These are phyloP conservation scores for Backusella psychrophila DNA, from an alignment of 192 early-diverging fungal genomes.

Conservation along the genomic window DNA sequence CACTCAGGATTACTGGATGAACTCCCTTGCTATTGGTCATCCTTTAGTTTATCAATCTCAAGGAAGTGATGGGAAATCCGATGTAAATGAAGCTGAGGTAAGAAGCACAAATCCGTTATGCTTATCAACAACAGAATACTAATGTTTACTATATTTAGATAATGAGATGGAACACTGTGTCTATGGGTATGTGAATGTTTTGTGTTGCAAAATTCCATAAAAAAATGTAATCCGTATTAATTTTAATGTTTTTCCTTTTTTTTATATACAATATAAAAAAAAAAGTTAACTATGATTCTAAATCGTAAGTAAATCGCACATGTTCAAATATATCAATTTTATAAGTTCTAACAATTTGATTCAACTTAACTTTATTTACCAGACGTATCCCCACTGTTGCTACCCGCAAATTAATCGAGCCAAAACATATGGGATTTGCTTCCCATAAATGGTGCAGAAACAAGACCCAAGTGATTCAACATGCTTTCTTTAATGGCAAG, in stretches of 20 bases:
- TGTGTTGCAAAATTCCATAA: constrained; percentile 2
- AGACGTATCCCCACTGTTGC: constrained; percentile 23
- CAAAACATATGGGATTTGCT: constrained; percentile 23
- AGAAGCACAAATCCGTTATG: background rate
- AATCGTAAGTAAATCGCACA: constrained; percentile 8
- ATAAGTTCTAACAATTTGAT: background rate
- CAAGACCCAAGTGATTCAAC: constrained; percentile 20
- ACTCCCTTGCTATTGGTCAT: constrained; percentile 23
- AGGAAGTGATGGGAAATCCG: background rate
- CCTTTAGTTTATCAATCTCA: constrained; percentile 13
- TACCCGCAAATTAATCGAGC: constrained; percentile 10
- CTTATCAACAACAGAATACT: background rate
- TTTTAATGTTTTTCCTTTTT: background rate
- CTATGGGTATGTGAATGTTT: constrained; percentile 16
- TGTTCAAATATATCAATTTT: background rate
- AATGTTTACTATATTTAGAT: background rate
- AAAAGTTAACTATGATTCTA: constrained; percentile 21
- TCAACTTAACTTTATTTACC: background rate
- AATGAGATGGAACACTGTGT: constrained; percentile 18
- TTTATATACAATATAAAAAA: background rate
- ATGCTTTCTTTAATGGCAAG: constrained; percentile 23
- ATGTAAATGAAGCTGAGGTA: constrained; percentile 5
- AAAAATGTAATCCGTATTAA: background rate
- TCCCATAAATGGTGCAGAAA: constrained; percentile 17
- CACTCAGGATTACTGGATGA: constrained; percentile 22